A percentile compares a stretch with the other conserved stretches of the same genome.
phyloP scores from a whole-genome alignment of 352 stramenopile species.

The Phytophthora pseudosyringae region DNA sequence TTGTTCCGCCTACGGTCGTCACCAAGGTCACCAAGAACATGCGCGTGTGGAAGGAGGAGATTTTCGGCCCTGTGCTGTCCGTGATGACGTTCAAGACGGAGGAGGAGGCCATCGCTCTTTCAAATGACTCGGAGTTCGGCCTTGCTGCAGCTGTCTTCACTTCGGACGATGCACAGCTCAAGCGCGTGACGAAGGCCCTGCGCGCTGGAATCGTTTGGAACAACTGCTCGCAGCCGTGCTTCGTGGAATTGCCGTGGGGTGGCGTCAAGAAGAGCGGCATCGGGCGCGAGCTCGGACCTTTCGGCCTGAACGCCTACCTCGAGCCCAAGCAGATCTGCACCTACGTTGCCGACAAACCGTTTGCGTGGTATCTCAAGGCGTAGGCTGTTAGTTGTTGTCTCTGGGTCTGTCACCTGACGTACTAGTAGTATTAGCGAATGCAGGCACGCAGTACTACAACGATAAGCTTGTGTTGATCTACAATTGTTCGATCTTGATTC shows the following conservation, averaged over 20 bases:
- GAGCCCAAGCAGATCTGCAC: constrained; percentile 78
- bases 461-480: no score
- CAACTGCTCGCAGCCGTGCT: constrained; percentile 32
- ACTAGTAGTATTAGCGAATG: no score
- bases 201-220: constrained; percentile 34
- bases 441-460: no score
- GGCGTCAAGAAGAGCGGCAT: constrained; percentile 87
- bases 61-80: constrained; percentile 90
- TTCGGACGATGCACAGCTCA: constrained; percentile 48
- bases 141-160: constrained; percentile 82
- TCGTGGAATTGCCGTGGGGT: constrained; percentile 76
- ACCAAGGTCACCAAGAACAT: constrained; percentile 65
- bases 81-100: constrained; percentile 90
- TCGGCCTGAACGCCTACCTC: constrained; percentile 67
- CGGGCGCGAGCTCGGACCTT: constrained; percentile 72
- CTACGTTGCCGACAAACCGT: constrained; percentile 72
- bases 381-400: constrained; percentile 6
- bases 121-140: constrained; percentile 64
- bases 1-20: constrained; percentile 79
- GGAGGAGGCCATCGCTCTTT: constrained; percentile 68
- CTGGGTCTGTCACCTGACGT: no score
- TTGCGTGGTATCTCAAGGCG: constrained; percentile 60
- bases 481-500: no score
- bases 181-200: constrained; percentile 59
- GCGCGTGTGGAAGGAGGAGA: constrained; percentile 87